phyloP scores from a whole-genome alignment of 805 yeast species.

The Hanseniaspora pseudoguilliermondii region DNA sequence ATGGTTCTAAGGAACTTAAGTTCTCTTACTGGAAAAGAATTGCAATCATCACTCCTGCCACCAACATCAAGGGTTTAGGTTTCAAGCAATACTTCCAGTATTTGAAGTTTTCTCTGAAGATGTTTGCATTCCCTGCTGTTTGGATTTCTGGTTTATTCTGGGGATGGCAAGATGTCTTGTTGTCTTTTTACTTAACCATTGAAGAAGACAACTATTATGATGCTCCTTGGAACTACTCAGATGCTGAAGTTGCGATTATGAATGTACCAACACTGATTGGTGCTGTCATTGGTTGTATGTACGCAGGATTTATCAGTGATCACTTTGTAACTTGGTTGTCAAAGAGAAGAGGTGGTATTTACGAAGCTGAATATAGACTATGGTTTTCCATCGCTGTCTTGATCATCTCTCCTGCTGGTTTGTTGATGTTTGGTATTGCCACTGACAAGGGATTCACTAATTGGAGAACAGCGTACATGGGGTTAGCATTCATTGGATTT shows the following conservation, averaged over 20 bases:
- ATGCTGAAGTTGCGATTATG: constrained; percentile 61
- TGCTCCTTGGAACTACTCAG: constrained; percentile 53
- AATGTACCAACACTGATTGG: constrained; percentile 59
- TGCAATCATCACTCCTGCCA: constrained; percentile 40
- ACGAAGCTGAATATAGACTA: constrained; percentile 54
- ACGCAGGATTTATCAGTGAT: constrained; percentile 51
- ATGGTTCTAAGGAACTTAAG: constrained; percentile 33
- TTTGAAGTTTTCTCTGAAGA: constrained; percentile 38
- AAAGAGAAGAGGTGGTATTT: constrained; percentile 45
- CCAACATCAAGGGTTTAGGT: constrained; percentile 51
- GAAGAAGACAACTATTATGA: constrained; percentile 56
- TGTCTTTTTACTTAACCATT: constrained; percentile 61
- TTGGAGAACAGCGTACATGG: constrained; percentile 45
- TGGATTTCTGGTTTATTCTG: constrained; percentile 58
- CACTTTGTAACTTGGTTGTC: constrained; percentile 52
- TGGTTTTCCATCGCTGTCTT: constrained; percentile 46
- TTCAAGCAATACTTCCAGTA: constrained; percentile 50
- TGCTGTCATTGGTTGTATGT: constrained; percentile 51
- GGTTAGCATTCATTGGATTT: constrained; percentile 52
- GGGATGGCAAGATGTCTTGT: constrained; percentile 70
- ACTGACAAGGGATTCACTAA: constrained; percentile 37
- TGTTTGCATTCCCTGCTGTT: constrained; percentile 53
- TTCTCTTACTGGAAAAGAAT: constrained; percentile 36
- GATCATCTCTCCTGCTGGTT: constrained; percentile 46
- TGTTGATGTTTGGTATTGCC: constrained; percentile 54